phyloP scores from a whole-genome alignment of 495 filamentous ascomycete species.

The Barbatosphaeria neglecta region DNA sequence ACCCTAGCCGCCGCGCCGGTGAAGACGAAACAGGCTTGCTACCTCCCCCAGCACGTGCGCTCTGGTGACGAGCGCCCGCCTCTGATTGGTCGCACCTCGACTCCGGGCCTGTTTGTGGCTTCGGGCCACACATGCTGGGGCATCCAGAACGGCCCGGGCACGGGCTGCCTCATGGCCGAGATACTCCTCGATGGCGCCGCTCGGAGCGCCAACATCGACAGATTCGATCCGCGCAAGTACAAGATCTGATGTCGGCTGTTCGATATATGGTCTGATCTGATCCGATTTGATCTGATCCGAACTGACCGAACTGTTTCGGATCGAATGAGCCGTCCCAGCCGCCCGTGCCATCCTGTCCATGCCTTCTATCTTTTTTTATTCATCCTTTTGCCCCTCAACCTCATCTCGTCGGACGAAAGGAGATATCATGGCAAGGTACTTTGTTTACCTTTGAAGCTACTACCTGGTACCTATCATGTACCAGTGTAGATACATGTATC shows the following conservation, averaged over 20 bases:
- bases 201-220: constrained; percentile 60
- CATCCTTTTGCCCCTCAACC: too few relatives aligned
- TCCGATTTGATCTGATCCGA: too few relatives aligned
- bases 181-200: constrained; percentile 71
- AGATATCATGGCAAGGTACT: too few relatives aligned
- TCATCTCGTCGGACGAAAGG: too few relatives aligned
- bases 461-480: too few relatives aligned
- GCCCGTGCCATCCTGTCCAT: too few relatives aligned
- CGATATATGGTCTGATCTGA: neutral
- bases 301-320: too few relatives aligned
- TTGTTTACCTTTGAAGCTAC: too few relatives aligned
- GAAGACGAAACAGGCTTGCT: constrained; percentile 80
- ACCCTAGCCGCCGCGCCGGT: constrained; percentile 66
- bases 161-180: constrained; percentile 79
- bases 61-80: constrained; percentile 52
- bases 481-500: too few relatives aligned
- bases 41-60: constrained; percentile 63
- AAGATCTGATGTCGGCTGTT: constrained; percentile 21
- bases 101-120: constrained; percentile 71
- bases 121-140: constrained; percentile 96
- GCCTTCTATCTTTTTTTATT: too few relatives aligned
- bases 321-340: too few relatives aligned
- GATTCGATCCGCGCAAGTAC: constrained; percentile 54
- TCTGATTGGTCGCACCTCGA: constrained; percentile 63
- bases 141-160: constrained; percentile 90